phyloP scores from a whole-genome alignment of 148 eudicot genomes.

The Camellia japonica region DNA sequence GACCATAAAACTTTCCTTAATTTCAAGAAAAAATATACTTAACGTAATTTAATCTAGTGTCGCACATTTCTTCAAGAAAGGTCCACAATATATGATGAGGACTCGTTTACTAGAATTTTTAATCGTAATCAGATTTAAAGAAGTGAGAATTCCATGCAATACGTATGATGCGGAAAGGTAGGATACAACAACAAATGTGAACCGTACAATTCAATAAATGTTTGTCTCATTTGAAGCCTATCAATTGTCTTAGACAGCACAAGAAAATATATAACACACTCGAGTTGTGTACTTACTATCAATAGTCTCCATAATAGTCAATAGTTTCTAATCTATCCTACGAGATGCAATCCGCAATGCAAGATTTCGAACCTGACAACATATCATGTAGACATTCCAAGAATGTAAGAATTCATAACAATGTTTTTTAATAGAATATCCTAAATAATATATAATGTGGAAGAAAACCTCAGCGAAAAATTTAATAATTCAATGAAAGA shows the following conservation, averaged over 20 bases:
- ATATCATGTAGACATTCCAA: constrained; percentile 6
- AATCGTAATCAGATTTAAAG: not conserved
- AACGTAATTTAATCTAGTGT: not conserved
- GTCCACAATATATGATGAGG: not conserved
- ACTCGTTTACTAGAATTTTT: not conserved
- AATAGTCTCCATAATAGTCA: constrained; percentile 71
- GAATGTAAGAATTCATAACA: not conserved
- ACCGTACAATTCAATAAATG: not conserved
- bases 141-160: not conserved
- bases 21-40: not conserved
- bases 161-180: not conserved
- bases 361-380: constrained; percentile 77
- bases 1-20: not conserved
- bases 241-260: not conserved
- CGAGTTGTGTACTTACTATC: constrained; percentile 46
- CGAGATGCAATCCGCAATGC: constrained; percentile 92
- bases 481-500: not conserved
- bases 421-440: not conserved
- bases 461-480: not conserved
- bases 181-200: constrained; percentile 2
- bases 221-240: not conserved
- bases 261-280: not conserved
- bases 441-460: not conserved
- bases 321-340: constrained; percentile 71
- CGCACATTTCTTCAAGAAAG: not conserved